Percentiles rank a stretch among this genome's conserved stretches.
phyloP scores from a whole-genome alignment of 257 asterid species.

The Ilex asprella region DNA sequence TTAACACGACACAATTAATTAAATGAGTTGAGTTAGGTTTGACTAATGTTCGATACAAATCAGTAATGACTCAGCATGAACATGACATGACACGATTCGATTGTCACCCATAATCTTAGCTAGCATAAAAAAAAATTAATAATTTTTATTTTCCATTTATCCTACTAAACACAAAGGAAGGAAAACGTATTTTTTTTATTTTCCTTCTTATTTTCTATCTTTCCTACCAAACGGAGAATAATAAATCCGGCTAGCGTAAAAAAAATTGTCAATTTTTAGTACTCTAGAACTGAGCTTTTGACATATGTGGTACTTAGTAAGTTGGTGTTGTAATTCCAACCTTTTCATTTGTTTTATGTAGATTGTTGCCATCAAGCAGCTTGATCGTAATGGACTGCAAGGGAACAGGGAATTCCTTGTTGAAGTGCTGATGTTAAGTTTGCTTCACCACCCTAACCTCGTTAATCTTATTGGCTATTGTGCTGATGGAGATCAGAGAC shows the following conservation, averaged over 20 bases:
- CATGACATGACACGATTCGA: too few relatives aligned
- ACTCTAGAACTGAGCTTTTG: not conserved
- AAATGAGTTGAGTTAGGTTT: too few relatives aligned
- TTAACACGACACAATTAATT: too few relatives aligned
- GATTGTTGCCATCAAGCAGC: constrained; percentile 3
- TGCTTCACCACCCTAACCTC: constrained; percentile 1
- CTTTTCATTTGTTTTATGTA: not conserved
- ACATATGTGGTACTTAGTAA: not conserved
- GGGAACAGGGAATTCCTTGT: constrained; percentile 4
- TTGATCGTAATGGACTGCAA: constrained; percentile 1
- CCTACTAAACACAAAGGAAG: too few relatives aligned
- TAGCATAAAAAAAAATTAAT: too few relatives aligned
- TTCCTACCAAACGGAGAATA: too few relatives aligned
- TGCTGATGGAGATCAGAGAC: constrained; percentile 3
- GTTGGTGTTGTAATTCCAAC: not conserved
- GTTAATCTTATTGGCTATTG: constrained; percentile 1
- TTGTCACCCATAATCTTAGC: too few relatives aligned
- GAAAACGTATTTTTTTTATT: too few relatives aligned
- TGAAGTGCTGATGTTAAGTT: constrained; percentile 1
- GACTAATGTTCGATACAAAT: too few relatives aligned
- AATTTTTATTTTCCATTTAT: too few relatives aligned
- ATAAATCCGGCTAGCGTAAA: not conserved
- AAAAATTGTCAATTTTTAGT: not conserved
- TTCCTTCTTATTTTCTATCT: too few relatives aligned
- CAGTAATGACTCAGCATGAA: too few relatives aligned